Conservation (phyloP, 2,329 filamentous ascomycete genomes). For the Apiospora koreana region DNA sequence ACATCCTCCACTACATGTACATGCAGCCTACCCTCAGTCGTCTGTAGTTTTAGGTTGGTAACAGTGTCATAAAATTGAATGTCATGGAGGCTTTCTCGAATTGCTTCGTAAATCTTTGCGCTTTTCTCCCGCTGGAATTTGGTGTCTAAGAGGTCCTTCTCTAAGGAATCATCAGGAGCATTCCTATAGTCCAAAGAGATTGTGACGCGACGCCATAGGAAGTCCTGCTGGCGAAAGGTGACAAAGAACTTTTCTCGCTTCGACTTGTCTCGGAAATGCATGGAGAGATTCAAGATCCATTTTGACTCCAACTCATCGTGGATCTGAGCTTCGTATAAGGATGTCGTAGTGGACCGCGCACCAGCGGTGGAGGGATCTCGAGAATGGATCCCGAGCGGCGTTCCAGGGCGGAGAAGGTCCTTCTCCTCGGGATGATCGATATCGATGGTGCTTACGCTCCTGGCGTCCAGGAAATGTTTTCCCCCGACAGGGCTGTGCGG, state of each 20-base stretch:
- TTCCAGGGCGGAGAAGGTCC: slow-evolving; percentile 4
- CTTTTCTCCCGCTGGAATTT: slow-evolving; percentile 91
- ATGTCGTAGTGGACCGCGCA: slow-evolving; percentile 49
- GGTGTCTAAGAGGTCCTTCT: slow-evolving; percentile 76
- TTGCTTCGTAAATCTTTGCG: slow-evolving; percentile 88
- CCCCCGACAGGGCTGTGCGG: slow-evolving; percentile 36
- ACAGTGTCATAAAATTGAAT: slow-evolving; percentile 97
- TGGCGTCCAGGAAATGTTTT: slow-evolving; percentile 30
- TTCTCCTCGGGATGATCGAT: slow-evolving; percentile 18
- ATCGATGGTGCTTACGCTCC: slow-evolving; percentile 21
- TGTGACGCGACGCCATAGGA: slow-evolving; percentile 83
- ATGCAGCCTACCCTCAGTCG: slow-evolving; percentile 81
- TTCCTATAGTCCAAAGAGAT: slow-evolving; percentile 91
- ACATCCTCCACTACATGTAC: slow-evolving; percentile 98
- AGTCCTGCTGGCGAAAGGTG: slow-evolving; percentile 81
- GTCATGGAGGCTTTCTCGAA: slow-evolving; percentile 86
- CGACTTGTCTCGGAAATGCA: slow-evolving; percentile 95
- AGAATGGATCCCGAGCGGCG: slow-evolving; percentile 20
- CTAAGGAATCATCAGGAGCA: slow-evolving; percentile 78
- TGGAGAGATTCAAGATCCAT: slow-evolving; percentile 97
- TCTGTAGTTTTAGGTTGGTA: slow-evolving; percentile 93
- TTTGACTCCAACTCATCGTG: slow-evolving; percentile 80
- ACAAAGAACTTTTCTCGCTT: slow-evolving; percentile 97
- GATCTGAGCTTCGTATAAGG: slow-evolving; percentile 64
- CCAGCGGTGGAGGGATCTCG: slow-evolving; percentile 35